Evolutionary conservation across 441 rosid genomes (phyloP).

Genomic region (Isatis lusitanica): DNA sequence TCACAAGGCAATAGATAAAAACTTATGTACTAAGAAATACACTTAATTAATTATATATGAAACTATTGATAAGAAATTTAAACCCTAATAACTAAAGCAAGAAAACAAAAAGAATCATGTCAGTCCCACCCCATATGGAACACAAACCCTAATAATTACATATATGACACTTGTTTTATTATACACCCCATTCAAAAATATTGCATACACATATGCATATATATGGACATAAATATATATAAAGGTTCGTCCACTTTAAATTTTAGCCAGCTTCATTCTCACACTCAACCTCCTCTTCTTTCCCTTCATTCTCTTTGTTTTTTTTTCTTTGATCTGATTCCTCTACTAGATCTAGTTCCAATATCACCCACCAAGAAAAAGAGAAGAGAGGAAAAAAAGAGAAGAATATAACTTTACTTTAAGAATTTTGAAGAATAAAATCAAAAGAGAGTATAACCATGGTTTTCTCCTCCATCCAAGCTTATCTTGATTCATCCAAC

Average conservation of each 20-base stretch:
- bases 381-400: background rate
- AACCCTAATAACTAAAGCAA: constrained; percentile 39
- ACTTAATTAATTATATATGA: background rate
- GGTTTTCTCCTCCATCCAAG: constrained; percentile 86
- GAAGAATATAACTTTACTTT: constrained; percentile 40
- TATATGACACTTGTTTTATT: constrained; percentile 24
- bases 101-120: constrained; percentile 40
- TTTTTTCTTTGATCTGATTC: constrained; percentile 6
- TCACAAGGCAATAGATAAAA: constrained; percentile 12
- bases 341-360: constrained; percentile 10
- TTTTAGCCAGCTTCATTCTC: constrained; percentile 35
- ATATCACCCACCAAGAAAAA: constrained; percentile 41
- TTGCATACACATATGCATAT: constrained; percentile 2
- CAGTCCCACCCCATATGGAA: constrained; percentile 37
- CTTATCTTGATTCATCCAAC: constrained; percentile 95
- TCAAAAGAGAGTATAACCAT: constrained; percentile 43
- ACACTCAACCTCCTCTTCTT: constrained; percentile 49
- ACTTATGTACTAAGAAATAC: constrained; percentile 11
- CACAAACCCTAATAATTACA: constrained; percentile 41
- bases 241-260: constrained; percentile 34
- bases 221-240: constrained; percentile 28
- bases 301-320: constrained; percentile 36
- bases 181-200: background rate
- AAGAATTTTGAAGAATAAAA: constrained; percentile 45
- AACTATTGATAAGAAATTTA: constrained; percentile 22